Percentiles rank a stretch among this genome's conserved stretches.
Conservation (phyloP, 2,329 filamentous ascomycete species). For the Boeremia exigua region DNA sequence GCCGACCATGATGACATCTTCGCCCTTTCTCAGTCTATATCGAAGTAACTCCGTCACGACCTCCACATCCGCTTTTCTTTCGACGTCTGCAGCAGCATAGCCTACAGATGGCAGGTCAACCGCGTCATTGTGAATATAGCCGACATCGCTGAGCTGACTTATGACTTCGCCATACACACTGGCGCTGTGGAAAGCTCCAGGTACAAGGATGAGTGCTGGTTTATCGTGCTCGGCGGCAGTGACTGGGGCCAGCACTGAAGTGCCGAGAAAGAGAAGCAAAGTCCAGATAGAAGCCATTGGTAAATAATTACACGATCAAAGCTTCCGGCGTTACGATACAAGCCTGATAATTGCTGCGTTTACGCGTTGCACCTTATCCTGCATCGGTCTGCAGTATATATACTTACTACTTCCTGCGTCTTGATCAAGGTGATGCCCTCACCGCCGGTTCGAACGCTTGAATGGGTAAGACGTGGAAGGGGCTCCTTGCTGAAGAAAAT, state of each 20-base stretch:
- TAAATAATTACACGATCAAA: no score
- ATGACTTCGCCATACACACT: slow-evolving; percentile 27
- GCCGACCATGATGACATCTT: slow-evolving; percentile 34
- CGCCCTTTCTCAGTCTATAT: slow-evolving; percentile 16
- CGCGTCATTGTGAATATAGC: slow-evolving; percentile 22
- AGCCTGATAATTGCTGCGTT: no score
- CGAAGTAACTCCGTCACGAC: slow-evolving; percentile 22
- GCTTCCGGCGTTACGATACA: no score
- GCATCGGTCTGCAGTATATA: no score
- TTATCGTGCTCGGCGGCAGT: not conserved
- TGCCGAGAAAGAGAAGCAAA: not conserved
- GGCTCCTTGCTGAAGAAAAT: not conserved
- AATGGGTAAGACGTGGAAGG: not conserved
- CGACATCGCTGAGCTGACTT: slow-evolving; percentile 12
- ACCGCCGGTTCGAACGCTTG: not conserved
- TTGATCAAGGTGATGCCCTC: no score
- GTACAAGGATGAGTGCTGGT: slow-evolving; percentile 20
- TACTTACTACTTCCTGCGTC: no score
- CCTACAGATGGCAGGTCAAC: slow-evolving; percentile 34
- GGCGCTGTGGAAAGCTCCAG: slow-evolving; percentile 30
- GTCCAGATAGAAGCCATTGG: not conserved
- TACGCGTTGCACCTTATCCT: no score
- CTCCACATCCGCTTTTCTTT: slow-evolving; percentile 26
- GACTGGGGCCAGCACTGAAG: not conserved
- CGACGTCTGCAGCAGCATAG: slow-evolving; percentile 1